A percentile compares a stretch with the other conserved stretches of the same genome.
phyloP scores from a whole-genome alignment of 108 stramenopile species.

The Parietichytrium sp. region DNA sequence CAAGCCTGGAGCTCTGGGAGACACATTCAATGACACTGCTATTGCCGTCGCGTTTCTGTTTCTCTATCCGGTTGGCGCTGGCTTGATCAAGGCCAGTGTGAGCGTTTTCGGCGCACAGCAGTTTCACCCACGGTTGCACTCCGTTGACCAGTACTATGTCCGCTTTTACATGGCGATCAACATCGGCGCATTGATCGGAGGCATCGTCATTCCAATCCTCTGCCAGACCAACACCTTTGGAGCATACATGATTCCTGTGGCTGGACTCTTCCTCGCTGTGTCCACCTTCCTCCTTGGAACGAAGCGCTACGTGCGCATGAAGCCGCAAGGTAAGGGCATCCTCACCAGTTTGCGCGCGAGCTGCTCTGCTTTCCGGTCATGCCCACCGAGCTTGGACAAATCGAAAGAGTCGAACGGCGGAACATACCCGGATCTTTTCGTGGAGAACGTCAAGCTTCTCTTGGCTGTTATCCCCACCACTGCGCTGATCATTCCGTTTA shows the following conservation, averaged over 20 bases:
- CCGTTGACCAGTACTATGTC: conserved; percentile 35
- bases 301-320: background rate
- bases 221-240: conserved; percentile 19
- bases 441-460: conserved; percentile 20
- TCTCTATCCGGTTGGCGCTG: conserved; percentile 41
- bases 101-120: conserved; percentile 46
- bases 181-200: conserved; percentile 43
- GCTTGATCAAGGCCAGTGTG: conserved; percentile 40
- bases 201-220: conserved; percentile 39
- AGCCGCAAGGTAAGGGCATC: background rate
- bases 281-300: background rate
- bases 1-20: conserved; percentile 4
- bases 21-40: too few relatives aligned
- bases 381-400: background rate
- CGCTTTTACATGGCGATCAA: conserved; percentile 40
- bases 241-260: conserved; percentile 44
- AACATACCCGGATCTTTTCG: background rate
- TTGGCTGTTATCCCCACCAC: background rate
- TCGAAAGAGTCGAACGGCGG: background rate
- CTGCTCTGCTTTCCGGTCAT: background rate
- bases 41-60: background rate
- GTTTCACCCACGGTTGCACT: conserved; percentile 37
- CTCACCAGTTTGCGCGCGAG: background rate
- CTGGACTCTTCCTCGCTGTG: background rate
- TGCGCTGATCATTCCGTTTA: conserved; percentile 37